Percentiles rank a stretch among this genome's conserved stretches.
Evolutionary conservation across 495 filamentous ascomycete genomes (phyloP).

Genomic region (Aspergillus mulundensis): DNA sequence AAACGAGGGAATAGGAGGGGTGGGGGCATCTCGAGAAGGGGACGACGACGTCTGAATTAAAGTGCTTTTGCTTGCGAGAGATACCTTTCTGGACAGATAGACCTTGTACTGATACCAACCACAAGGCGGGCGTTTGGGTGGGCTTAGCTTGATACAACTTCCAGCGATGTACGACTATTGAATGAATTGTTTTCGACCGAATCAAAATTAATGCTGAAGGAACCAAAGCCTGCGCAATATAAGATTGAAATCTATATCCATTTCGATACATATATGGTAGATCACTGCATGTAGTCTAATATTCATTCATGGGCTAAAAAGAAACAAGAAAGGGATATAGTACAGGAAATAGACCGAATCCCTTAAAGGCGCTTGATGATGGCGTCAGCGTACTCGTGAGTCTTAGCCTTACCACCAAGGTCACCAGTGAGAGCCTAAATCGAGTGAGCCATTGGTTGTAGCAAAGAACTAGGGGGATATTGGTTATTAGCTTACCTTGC

Average conservation of each 20-base stretch:
- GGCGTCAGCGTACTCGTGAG: conserved; percentile 81
- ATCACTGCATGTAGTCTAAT: conserved; percentile 43
- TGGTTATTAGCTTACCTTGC: conserved; percentile 82
- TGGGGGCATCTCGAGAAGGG: conserved; percentile 32
- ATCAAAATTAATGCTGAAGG: neutral
- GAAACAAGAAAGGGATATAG: conserved; percentile 36
- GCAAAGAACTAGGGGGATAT: too few species aligned
- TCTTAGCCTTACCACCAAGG: conserved; percentile 91
- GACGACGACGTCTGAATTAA: conserved; percentile 32
- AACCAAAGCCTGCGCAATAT: neutral
- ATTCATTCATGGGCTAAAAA: conserved; percentile 41
- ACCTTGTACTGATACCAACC: conserved; percentile 27
- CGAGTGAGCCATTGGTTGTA: too few species aligned
- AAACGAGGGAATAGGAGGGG: conserved; percentile 37
- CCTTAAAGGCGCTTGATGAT: conserved; percentile 81
- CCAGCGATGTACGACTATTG: too few species aligned
- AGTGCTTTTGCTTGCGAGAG: neutral
- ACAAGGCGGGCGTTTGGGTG: conserved; percentile 16
- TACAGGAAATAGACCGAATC: conserved; percentile 33
- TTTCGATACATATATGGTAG: conserved; percentile 33
- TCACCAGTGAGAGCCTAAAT: conserved; percentile 78
- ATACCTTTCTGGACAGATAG: neutral
- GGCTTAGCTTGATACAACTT: neutral
- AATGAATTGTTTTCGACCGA: too few species aligned
- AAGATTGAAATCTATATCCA: conserved; percentile 24